Evolutionary conservation across 2,329 filamentous ascomycete genomes (phyloP), one percentile per base, ranked within the genome.

Genomic region (Nigrospora osmanthi): DNA sequence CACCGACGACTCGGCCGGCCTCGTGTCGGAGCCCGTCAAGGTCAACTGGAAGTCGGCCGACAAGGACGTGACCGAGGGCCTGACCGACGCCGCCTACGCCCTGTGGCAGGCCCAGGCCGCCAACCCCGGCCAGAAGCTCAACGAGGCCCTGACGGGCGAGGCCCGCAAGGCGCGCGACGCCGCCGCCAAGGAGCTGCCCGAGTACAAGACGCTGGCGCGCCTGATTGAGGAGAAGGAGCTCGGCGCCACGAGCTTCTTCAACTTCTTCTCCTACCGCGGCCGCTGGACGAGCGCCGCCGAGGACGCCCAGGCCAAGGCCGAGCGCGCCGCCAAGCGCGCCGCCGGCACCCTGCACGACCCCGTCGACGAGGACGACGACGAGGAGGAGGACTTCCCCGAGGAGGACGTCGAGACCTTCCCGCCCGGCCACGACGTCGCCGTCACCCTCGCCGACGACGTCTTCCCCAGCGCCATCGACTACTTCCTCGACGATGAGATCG

Each of bases 191-290:
- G 36, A 55, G 44, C 43, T 58, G 36, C 51, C 55, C 42, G 48
- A 57, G 48, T 59, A 57, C 51, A 47, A 58, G 50, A 41, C 35
- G 3, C 50, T 59, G 3, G 52, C 47, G 45, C 46, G 53, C 43
- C 47, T 51, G 46, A 48, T 58, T 23, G 47, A 53, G 38, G 47
- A 47, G 45, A 54, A 54, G 44, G 48, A 47, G 41, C 46, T 47
- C 32, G 54, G 56, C 52, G 71, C 72, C 11, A 55, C 73, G 34
- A 81, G 76, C 62, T 87, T 87, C 70, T 87, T 87, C 61, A 76
- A 78, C 42, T 84, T 81, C 72, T 88, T 88, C 60, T 80, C 75
- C 12, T 87, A 79, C 63, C 75, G 67, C 53, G 80, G 71, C 52
- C 65, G 74, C 44, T 78, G 75, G 56, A 70, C 85, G 49, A 75